A percentile compares a stretch with the other conserved stretches of the same genome.
Evolutionary conservation across 306 rosid genomes (phyloP).

Genomic region (Begonia peltatifolia): DNA sequence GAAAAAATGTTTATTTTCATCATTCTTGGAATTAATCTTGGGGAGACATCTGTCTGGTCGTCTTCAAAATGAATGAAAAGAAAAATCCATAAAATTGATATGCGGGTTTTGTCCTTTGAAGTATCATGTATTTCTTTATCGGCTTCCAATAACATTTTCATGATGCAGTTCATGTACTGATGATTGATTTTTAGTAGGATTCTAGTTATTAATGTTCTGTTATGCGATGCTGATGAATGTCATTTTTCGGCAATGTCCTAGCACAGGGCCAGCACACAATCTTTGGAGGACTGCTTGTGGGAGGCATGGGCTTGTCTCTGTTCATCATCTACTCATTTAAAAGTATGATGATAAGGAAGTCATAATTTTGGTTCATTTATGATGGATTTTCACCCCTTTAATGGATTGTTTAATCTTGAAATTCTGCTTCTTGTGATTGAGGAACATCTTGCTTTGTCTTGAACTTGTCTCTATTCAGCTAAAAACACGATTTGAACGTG

Average conservation of each 20-base stretch:
- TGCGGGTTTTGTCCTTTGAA: too few species aligned
- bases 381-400: conserved; percentile 2
- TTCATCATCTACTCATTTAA: conserved; percentile 79
- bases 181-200: conserved; percentile 1
- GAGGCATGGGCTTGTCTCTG: conserved; percentile 99
- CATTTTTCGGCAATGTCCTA: conserved; percentile 15
- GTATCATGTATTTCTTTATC: too few species aligned
- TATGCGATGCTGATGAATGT: conserved; percentile 13
- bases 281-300: conserved; percentile 96
- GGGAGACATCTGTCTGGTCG: too few species aligned
- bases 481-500: conserved; percentile 81
- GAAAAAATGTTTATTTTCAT: too few species aligned
- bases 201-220: too few species aligned
- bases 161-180: background rate
- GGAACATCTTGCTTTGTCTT: background rate
- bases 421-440: background rate
- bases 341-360: conserved; percentile 30
- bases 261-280: conserved; percentile 34
- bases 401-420: conserved; percentile 5
- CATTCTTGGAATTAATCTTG: too few species aligned
- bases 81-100: too few species aligned
- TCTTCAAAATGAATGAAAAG: too few species aligned
- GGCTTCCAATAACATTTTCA: background rate
- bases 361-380: conserved; percentile 1
- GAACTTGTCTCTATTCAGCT: conserved; percentile 31